A percentile compares a stretch with the other conserved stretches of the same genome.
Evolutionary conservation across 108 stramenopile species (phyloP).

Genomic region (Nitzschia sp.): DNA sequence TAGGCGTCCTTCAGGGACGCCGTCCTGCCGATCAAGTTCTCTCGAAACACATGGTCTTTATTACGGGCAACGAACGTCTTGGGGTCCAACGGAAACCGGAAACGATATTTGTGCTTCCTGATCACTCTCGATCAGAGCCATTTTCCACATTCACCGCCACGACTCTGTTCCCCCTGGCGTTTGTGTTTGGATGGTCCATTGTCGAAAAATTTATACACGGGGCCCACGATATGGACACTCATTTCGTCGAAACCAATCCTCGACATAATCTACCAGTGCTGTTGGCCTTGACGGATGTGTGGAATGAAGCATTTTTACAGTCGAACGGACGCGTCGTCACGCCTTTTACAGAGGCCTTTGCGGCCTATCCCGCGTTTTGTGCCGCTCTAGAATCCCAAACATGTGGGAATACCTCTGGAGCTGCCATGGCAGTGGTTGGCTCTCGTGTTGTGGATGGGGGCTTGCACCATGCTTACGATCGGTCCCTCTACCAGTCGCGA

Average conservation of each 20-base stretch:
- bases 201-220: conserved; percentile 54
- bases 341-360: conserved; percentile 56
- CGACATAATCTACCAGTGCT: conserved; percentile 81
- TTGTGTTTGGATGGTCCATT: conserved; percentile 81
- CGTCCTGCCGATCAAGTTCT: conserved; percentile 37
- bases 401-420: conserved; percentile 25
- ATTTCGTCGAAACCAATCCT: conserved; percentile 86
- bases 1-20: conserved; percentile 31
- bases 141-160: conserved; percentile 74
- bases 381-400: conserved; percentile 63
- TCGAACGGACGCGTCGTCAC: conserved; percentile 53
- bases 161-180: conserved; percentile 64
- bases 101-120: conserved; percentile 63
- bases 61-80: conserved; percentile 56
- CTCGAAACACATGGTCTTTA: conserved; percentile 67
- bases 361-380: conserved; percentile 64
- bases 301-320: conserved; percentile 72
- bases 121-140: conserved; percentile 68
- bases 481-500: conserved; percentile 42
- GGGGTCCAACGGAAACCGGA: conserved; percentile 45
- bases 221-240: conserved; percentile 79
- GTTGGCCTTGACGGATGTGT: conserved; percentile 73
- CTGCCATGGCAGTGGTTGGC: conserved; percentile 36
- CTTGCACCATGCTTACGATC: conserved; percentile 49
- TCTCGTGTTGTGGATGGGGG: conserved; percentile 77